Conservation (phyloP, 73 alveolate species). For the Urostyla sp. region DNA sequence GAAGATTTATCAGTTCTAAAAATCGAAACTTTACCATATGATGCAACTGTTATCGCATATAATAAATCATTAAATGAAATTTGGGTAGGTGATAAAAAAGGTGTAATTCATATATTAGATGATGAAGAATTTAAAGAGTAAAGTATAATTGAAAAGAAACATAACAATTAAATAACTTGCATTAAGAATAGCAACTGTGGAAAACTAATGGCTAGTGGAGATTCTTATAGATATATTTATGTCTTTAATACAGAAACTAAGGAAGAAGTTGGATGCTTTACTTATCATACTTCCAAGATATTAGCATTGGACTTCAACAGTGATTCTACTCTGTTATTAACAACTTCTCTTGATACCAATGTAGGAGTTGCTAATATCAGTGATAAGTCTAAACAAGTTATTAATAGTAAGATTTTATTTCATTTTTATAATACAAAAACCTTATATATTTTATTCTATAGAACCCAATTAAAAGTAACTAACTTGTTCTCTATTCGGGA, state of each 20-base stretch:
- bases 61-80: not conserved
- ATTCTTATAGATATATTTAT: constrained; percentile 20
- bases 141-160: constrained; percentile 29
- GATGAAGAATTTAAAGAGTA: not conserved
- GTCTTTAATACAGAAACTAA: constrained; percentile 17
- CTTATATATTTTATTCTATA: no score
- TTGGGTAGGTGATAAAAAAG: constrained; percentile 57
- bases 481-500: constrained; percentile 21
- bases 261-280: constrained; percentile 19
- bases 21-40: not conserved
- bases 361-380: constrained; percentile 31
- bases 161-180: constrained; percentile 1
- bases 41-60: constrained; percentile 3
- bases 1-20: not conserved
- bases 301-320: not conserved
- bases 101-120: constrained; percentile 4
- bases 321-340: not conserved
- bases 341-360: constrained; percentile 16
- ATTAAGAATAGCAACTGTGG: not conserved
- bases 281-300: constrained; percentile 33
- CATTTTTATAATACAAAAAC: no score
- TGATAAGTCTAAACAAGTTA: constrained; percentile 16
- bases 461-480: constrained; percentile 34
- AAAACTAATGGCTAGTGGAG: constrained; percentile 7
- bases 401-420: no score